phyloP scores from a whole-genome alignment of 2,329 filamentous ascomycete species.

The Fusarium temperatum region DNA sequence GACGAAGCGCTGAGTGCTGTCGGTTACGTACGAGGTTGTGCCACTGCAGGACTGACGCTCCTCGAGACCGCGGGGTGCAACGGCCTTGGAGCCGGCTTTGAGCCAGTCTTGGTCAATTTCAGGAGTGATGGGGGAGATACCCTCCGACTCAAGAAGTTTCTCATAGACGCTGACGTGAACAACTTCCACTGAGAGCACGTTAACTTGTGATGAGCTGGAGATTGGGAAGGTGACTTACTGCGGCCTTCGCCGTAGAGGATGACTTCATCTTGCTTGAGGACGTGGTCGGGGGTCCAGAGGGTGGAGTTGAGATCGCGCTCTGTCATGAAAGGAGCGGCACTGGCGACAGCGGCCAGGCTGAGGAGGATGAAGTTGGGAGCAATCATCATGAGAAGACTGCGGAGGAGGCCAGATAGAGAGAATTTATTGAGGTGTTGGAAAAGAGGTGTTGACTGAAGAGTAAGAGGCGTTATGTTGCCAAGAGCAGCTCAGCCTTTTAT shows the following conservation, averaged over 20 bases:
- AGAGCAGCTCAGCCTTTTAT: not conserved
- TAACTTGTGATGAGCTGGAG: rapidly evolving
- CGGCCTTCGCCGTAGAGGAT: slow-evolving; percentile 26
- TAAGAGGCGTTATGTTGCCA: rapidly evolving
- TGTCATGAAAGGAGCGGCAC: slow-evolving; percentile 10
- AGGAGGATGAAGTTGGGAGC: not conserved
- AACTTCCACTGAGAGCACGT: not conserved
- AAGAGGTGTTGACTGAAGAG: rapidly evolving
- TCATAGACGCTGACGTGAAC: slow-evolving; percentile 20
- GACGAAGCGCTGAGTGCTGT: slow-evolving; percentile 5
- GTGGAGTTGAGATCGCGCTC: slow-evolving; percentile 23
- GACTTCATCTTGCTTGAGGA: slow-evolving; percentile 23
- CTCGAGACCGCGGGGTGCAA: not conserved
- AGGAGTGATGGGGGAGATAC: not conserved
- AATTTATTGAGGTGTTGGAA: rapidly evolving
- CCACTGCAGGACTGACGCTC: not conserved
- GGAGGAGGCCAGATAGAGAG: rapidly evolving
- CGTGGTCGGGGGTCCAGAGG: slow-evolving; percentile 21
- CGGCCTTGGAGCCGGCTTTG: not conserved
- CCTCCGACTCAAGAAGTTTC: slow-evolving; percentile 4
- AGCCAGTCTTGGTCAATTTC: not conserved
- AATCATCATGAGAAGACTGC: not conserved
- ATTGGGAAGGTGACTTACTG: not conserved
- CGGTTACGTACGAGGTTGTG: slow-evolving; percentile 1
- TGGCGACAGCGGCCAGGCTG: not conserved